Evolutionary conservation across 345 rosid genomes (phyloP).

Genomic region (Lepidium africanum): DNA sequence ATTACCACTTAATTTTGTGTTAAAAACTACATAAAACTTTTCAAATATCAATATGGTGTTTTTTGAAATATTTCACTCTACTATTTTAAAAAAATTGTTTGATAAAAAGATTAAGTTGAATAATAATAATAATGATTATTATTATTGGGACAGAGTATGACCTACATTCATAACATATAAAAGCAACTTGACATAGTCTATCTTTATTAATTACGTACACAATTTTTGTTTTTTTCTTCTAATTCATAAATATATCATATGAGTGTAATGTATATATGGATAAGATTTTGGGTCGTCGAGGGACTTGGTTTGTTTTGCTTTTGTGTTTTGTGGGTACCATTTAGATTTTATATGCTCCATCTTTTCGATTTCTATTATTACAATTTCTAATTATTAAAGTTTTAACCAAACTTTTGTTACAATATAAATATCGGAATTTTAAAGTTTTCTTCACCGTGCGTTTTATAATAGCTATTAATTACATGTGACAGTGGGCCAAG

Average conservation of each 20-base stretch:
- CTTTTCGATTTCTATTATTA: conserved; percentile 19
- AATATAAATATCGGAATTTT: background rate
- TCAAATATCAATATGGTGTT: background rate
- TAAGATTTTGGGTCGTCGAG: conserved; percentile 25
- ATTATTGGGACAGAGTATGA: conserved; percentile 17
- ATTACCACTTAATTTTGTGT: too few relatives aligned
- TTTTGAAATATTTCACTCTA: too few relatives aligned
- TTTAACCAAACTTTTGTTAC: background rate
- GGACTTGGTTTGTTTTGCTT: conserved; percentile 24
- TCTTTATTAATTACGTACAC: conserved; percentile 19
- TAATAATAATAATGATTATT: background rate
- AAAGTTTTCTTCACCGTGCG: conserved; percentile 1
- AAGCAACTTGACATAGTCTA: conserved; percentile 25
- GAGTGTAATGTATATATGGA: conserved; percentile 18
- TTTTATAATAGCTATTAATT: background rate
- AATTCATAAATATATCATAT: background rate
- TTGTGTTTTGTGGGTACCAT: conserved; percentile 28
- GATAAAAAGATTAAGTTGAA: background rate
- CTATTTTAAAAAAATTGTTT: too few relatives aligned
- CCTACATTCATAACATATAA: conserved; percentile 27
- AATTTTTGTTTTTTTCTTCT: conserved; percentile 10
- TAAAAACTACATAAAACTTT: background rate
- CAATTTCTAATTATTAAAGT: background rate
- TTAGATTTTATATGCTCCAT: conserved; percentile 23
- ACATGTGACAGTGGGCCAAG: background rate